Percentiles rank a stretch among this genome's conserved stretches.
Conservation (phyloP, 257 asterid species). For the Capsicum rhomboideum region DNA sequence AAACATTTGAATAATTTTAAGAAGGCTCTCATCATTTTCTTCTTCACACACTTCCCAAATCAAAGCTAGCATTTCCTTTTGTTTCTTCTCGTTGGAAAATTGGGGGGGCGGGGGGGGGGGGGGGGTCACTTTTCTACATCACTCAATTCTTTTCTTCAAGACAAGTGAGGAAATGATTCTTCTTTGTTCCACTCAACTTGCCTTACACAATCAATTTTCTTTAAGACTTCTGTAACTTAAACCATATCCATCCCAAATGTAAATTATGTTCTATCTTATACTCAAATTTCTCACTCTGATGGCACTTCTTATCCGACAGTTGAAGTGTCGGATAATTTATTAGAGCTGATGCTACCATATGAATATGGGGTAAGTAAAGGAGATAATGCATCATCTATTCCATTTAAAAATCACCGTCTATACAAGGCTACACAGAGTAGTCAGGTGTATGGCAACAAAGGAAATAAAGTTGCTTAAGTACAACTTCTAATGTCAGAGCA, state of each 20-base stretch:
- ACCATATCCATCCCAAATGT: background rate
- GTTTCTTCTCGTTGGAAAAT: conserved; percentile 9
- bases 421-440: conserved; percentile 77
- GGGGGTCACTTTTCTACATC: no score
- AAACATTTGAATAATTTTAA: conserved; percentile 31
- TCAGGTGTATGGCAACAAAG: conserved; percentile 67
- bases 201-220: background rate
- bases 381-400: conserved; percentile 44
- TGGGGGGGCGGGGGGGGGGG: no score
- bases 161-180: no score
- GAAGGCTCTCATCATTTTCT: conserved; percentile 50
- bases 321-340: background rate
- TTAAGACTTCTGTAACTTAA: background rate
- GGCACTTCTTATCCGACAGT: background rate
- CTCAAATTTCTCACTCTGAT: background rate
- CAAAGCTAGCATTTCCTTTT: conserved; percentile 27
- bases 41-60: conserved; percentile 66
- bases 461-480: conserved; percentile 64
- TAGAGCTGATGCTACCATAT: background rate
- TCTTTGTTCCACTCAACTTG: no score
- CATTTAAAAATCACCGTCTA: background rate
- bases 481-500: no score
- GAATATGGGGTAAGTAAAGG: conserved; percentile 46
- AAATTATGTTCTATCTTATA: background rate
- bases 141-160: no score